phyloP scores from a whole-genome alignment of 108 stramenopile species.

The Conticribra guillardii region DNA sequence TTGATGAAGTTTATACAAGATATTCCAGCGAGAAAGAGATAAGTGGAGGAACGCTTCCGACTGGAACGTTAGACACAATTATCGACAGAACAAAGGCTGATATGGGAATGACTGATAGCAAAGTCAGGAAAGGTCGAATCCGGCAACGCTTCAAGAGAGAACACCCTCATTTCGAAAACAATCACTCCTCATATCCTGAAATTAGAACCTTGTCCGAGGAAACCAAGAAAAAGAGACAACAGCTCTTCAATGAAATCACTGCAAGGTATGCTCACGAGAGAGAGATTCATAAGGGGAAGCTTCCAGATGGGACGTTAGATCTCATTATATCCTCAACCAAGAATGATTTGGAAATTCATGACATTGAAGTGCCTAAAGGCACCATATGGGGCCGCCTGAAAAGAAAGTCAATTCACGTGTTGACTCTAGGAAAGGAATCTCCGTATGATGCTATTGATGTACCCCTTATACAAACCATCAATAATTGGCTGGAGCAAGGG shows the following conservation, averaged over 20 bases:
- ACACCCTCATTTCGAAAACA: constrained; percentile 8
- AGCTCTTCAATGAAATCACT: constrained; percentile 18
- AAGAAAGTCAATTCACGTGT: constrained; percentile 16
- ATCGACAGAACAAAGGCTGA: constrained; percentile 11
- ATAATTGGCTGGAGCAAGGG: constrained; percentile 10
- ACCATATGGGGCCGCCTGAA: constrained; percentile 23
- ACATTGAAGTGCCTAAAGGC: constrained; percentile 18
- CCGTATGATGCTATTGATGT: constrained; percentile 24
- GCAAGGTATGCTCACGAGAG: constrained; percentile 21
- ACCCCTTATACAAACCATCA: constrained; percentile 18
- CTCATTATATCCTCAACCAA: constrained; percentile 15
- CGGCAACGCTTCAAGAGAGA: constrained; percentile 6
- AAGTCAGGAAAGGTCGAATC: constrained; percentile 2
- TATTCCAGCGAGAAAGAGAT: constrained; percentile 7
- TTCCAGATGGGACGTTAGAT: constrained; percentile 3
- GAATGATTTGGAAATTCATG: constrained; percentile 27
- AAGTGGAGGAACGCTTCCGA: constrained; percentile 8
- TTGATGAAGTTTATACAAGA: constrained; percentile 8
- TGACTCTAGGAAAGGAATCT: constrained; percentile 4
- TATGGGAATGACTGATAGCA: constrained; percentile 6
- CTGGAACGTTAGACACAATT: constrained; percentile 9
- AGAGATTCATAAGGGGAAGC: constrained; percentile 7
- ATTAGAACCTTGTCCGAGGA: constrained; percentile 15
- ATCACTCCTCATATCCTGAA: not conserved
- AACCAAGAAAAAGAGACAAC: constrained; percentile 17